Percentiles rank a stretch among this genome's conserved stretches.
phyloP scores from a whole-genome alignment of 495 filamentous ascomycete genomes.

The Umbilicaria muhlenbergii region DNA sequence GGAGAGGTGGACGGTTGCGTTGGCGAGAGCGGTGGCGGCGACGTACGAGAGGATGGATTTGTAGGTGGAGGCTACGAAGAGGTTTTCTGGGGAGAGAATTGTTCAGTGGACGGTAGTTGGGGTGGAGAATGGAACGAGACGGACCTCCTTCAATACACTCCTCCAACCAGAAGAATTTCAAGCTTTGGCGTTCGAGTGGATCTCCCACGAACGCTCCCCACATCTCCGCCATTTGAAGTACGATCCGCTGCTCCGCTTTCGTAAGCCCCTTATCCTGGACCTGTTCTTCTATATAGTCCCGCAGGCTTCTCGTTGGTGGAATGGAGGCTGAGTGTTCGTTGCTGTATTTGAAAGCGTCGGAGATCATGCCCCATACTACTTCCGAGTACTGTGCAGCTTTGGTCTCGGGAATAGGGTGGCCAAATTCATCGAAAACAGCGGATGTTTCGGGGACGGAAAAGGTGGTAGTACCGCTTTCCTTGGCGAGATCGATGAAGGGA shows the following conservation, averaged over 20 bases:
- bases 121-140: background rate
- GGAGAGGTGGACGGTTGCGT: slow-evolving; percentile 43
- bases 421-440: slow-evolving; percentile 46
- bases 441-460: slow-evolving; percentile 39
- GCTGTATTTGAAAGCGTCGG: slow-evolving; percentile 65
- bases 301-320: slow-evolving; percentile 47
- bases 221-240: slow-evolving; percentile 51
- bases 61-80: slow-evolving; percentile 81
- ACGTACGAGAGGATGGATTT: slow-evolving; percentile 54
- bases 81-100: slow-evolving; percentile 46
- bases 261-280: slow-evolving; percentile 36
- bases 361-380: slow-evolving; percentile 66
- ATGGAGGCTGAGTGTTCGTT: slow-evolving; percentile 50
- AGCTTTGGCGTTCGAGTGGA: slow-evolving; percentile 56
- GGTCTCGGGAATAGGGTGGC: slow-evolving; percentile 35
- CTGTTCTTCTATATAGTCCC: slow-evolving; percentile 60
- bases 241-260: slow-evolving; percentile 30
- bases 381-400: slow-evolving; percentile 38
- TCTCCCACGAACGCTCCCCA: slow-evolving; percentile 90
- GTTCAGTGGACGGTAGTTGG: background rate
- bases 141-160: slow-evolving; percentile 81
- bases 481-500: slow-evolving; percentile 67
- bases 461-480: slow-evolving; percentile 43
- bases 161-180: slow-evolving; percentile 92
- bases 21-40: slow-evolving; percentile 42